These are phyloP conservation scores for Colletotrichum simmondsii DNA, from an alignment of 2,329 filamentous ascomycete species.

Conservation along the genomic window DNA sequence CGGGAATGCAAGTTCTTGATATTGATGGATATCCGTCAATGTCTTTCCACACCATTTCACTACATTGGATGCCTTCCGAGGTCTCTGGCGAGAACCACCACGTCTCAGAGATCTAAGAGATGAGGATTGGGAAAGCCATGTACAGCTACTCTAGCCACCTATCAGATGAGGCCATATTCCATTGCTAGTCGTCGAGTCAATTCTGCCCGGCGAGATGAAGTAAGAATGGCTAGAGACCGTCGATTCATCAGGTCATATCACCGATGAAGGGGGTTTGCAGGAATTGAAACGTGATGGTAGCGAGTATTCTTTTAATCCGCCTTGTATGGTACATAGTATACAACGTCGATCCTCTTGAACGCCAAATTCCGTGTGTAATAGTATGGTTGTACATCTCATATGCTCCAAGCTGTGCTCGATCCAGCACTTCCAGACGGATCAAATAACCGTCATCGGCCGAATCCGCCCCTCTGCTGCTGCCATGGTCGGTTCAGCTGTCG, in stretches of 20 bases:
- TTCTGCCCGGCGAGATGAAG: background rate
- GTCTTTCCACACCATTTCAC: no score
- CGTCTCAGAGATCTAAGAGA: accelerated
- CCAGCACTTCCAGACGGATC: background rate
- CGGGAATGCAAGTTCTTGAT: no score
- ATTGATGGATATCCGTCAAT: no score
- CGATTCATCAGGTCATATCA: background rate
- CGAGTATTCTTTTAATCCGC: background rate
- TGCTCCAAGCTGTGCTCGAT: background rate
- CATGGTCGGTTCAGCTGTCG: background rate
- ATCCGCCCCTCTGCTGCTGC: background rate
- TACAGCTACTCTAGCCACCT: no score
- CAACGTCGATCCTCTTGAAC: conserved; percentile 27
- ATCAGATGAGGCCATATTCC: no score
- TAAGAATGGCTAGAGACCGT: background rate
- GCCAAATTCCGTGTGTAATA: conserved; percentile 14
- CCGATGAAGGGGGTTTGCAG: background rate
- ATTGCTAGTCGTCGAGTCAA: no score
- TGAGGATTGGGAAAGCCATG: no score
- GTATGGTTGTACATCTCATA: background rate
- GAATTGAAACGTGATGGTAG: background rate
- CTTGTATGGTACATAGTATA: conserved; percentile 31
- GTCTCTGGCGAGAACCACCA: no score
- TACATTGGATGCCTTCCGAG: no score
- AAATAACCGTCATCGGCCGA: background rate